A percentile compares a stretch with the other conserved stretches of the same genome.
phyloP scores from a whole-genome alignment of 352 stramenopile species.

The Pythium dissimile region DNA sequence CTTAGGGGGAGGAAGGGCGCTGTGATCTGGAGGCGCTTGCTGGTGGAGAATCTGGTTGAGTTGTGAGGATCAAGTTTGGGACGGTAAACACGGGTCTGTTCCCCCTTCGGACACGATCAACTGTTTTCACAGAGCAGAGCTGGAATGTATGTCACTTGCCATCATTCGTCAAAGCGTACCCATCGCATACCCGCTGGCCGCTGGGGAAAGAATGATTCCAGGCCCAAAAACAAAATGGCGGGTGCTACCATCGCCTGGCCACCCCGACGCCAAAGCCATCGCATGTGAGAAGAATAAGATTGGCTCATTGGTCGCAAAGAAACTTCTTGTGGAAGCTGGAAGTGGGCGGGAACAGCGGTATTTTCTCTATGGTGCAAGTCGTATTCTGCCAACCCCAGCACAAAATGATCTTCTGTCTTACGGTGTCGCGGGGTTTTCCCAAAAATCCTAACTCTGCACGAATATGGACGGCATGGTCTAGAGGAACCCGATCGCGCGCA shows the following conservation, averaged over 20 bases:
- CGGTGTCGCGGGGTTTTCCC: background rate
- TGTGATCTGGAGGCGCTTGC: background rate
- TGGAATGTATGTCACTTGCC: background rate
- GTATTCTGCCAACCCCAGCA: background rate
- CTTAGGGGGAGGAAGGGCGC: background rate
- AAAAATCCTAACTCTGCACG: conserved; percentile 4
- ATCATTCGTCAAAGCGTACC: background rate
- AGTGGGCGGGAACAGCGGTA: too few relatives aligned
- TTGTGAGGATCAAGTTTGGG: background rate
- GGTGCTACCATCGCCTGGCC: background rate
- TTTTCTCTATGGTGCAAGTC: too few relatives aligned
- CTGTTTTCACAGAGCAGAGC: background rate
- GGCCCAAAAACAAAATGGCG: background rate
- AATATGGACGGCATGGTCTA: conserved; percentile 3
- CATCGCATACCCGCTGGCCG: background rate
- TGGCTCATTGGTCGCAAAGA: too few relatives aligned
- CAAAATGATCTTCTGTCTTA: background rate
- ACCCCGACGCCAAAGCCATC: too few relatives aligned
- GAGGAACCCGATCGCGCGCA: conserved; percentile 18
- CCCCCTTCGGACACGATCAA: conserved; percentile 1
- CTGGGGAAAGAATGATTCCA: background rate
- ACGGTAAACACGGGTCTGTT: background rate
- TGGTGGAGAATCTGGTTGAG: background rate
- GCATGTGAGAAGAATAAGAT: too few relatives aligned
- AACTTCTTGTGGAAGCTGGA: too few relatives aligned